Conservation (phyloP, 2,329 filamentous ascomycete genomes). For the Aaosphaeria arxii region DNA sequence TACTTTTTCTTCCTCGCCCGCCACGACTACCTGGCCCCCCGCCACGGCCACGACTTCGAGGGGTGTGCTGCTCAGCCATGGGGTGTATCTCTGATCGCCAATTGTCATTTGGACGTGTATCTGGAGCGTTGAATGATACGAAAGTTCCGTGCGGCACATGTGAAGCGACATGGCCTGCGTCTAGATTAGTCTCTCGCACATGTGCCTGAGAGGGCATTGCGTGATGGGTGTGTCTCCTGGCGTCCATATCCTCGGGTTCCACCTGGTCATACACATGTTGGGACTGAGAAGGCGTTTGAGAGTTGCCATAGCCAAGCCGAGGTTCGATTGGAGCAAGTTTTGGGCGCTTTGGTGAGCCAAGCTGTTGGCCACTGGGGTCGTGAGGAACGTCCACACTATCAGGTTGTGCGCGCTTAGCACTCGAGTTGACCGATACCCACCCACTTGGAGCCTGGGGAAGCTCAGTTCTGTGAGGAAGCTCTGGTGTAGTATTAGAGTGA, state of each 20-base stretch:
- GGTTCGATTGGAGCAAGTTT: slow-evolving; percentile 41
- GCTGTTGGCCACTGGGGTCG: slow-evolving; percentile 19
- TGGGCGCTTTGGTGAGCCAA: slow-evolving; percentile 45
- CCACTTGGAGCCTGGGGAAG: slow-evolving; percentile 24
- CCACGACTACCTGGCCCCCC: slow-evolving; percentile 38
- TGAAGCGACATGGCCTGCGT: slow-evolving; percentile 8
- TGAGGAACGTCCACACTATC: slow-evolving; percentile 34
- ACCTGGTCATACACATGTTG: slow-evolving; percentile 13
- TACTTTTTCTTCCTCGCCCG: slow-evolving; percentile 37
- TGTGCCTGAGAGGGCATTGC: slow-evolving; percentile 27
- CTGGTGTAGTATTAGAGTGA: slow-evolving; percentile 13
- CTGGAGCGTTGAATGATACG: slow-evolving; percentile 25
- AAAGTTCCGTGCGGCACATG: slow-evolving; percentile 17
- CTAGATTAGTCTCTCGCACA: slow-evolving; percentile 22
- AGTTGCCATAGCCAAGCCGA: slow-evolving; percentile 22
- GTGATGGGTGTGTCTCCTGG: slow-evolving; percentile 14
- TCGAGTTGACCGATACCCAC: slow-evolving; percentile 45
- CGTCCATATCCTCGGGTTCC: slow-evolving; percentile 19
- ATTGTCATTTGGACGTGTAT: slow-evolving; percentile 25
- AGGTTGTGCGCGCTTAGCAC: slow-evolving; percentile 37
- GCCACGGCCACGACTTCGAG: slow-evolving; percentile 39
- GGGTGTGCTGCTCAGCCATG: slow-evolving; percentile 22
- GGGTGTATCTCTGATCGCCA: slow-evolving; percentile 32
- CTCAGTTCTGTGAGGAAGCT: slow-evolving; percentile 11
- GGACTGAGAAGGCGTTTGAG: slow-evolving; percentile 10